Evolutionary conservation across 176 grass and related monocot genomes (phyloP).

Genomic region (Aegilops sharonensis): DNA sequence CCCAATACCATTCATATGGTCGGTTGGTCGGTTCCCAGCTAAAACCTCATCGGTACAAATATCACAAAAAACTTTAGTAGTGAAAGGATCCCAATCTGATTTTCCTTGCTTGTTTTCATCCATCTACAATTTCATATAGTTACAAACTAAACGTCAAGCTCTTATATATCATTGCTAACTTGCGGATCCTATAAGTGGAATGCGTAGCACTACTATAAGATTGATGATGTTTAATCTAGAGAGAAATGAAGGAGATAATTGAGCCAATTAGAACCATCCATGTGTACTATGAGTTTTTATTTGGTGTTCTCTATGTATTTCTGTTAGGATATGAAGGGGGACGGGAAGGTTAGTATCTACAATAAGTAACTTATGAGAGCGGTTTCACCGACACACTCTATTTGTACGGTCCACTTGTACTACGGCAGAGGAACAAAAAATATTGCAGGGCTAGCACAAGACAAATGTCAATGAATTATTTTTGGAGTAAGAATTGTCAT

Average conservation of each 20-base stretch:
- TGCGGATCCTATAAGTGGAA: neutral
- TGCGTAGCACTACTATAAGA: neutral
- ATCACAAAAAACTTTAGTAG: conserved; percentile 7
- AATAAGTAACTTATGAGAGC: neutral
- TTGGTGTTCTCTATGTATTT: neutral
- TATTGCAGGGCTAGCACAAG: neutral
- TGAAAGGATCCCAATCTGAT: neutral
- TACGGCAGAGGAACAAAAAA: neutral
- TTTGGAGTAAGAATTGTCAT: neutral
- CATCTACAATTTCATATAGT: neutral
- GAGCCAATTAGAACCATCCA: neutral
- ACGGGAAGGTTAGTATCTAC: neutral
- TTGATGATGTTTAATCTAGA: neutral
- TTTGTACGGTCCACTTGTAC: neutral
- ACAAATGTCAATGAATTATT: too few relatives aligned
- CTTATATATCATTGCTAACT: neutral
- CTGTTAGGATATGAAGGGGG: neutral
- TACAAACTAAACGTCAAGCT: neutral
- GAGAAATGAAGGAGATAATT: neutral
- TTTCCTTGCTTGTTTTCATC: conserved; percentile 1
- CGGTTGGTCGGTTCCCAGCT: neutral
- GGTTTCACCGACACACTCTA: neutral
- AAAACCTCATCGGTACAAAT: conserved; percentile 2
- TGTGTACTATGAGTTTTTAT: neutral
- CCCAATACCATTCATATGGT: neutral